Percentiles rank a stretch among this genome's conserved stretches.
Conservation (phyloP, 768 basidiomycete species). For the Termitomyces sp. region DNA sequence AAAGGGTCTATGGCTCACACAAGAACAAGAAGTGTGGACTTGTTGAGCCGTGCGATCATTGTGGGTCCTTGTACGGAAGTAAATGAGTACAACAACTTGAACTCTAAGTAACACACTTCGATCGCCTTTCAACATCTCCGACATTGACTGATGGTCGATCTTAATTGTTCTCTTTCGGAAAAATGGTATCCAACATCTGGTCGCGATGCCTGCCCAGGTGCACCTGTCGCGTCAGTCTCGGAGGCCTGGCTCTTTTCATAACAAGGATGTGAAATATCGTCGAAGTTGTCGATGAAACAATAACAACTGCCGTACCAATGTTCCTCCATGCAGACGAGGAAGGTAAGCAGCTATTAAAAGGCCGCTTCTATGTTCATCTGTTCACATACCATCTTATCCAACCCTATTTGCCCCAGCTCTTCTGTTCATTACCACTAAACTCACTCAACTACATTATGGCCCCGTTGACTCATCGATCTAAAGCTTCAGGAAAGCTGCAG, state of each 20-base stretch:
- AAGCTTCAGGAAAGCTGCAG: not conserved
- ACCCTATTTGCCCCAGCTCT: not conserved
- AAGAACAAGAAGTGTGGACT: not conserved
- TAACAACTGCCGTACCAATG: not conserved
- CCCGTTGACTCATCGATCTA: not conserved
- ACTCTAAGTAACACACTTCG: not conserved
- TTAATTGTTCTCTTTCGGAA: not conserved
- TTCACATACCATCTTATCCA: not conserved
- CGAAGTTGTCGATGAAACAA: not conserved
- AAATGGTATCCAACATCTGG: not conserved
- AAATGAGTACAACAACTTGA: not conserved
- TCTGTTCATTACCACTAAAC: not conserved
- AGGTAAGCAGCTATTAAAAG: not conserved
- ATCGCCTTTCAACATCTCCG: not conserved
- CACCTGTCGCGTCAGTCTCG: not conserved
- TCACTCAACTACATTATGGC: not conserved
- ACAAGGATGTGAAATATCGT: not conserved
- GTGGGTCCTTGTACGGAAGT: not conserved
- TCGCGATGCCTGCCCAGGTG: not conserved
- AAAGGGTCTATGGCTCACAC: not conserved
- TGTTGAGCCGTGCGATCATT: not conserved
- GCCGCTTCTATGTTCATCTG: not conserved
- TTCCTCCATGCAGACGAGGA: not conserved
- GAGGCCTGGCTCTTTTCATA: not conserved
- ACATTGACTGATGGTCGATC: not conserved